A percentile compares a stretch with the other conserved stretches of the same genome.
phyloP scores from a whole-genome alignment of 106 monocot genomes.

The Dendrobium catenatum region DNA sequence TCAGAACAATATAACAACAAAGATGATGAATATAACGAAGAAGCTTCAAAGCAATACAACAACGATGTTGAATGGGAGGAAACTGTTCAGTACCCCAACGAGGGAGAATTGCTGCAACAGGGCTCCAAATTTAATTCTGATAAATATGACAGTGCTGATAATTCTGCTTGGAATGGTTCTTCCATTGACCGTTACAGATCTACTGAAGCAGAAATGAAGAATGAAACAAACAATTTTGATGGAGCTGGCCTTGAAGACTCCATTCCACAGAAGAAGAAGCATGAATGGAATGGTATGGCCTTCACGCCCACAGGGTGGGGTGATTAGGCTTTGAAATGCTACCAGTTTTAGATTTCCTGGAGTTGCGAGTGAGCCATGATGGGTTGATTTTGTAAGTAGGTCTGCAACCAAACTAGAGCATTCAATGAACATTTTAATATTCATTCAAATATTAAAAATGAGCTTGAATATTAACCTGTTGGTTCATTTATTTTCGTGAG shows the following conservation, averaged over 20 bases:
- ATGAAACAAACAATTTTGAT: too few species aligned
- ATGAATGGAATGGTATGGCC: background rate
- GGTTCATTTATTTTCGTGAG: too few species aligned
- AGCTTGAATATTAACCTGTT: too few species aligned
- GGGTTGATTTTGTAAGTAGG: background rate
- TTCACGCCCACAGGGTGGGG: conserved; percentile 7
- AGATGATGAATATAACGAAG: background rate
- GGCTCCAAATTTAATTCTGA: background rate
- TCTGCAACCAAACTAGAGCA: too few species aligned
- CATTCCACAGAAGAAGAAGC: background rate
- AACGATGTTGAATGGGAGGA: background rate
- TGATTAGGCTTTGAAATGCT: background rate
- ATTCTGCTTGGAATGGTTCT: background rate
- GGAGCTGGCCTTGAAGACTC: background rate
- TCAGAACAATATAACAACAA: background rate
- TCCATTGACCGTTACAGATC: background rate
- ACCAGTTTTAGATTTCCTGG: background rate
- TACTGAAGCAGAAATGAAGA: background rate
- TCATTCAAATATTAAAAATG: too few species aligned
- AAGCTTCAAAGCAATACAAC: background rate
- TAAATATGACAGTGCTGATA: background rate
- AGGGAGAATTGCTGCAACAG: background rate
- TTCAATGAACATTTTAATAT: too few species aligned
- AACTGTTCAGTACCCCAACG: background rate
- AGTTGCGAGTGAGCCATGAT: background rate